Conservation (phyloP, 2,329 filamentous ascomycete species). For the Saccharata proteae region DNA sequence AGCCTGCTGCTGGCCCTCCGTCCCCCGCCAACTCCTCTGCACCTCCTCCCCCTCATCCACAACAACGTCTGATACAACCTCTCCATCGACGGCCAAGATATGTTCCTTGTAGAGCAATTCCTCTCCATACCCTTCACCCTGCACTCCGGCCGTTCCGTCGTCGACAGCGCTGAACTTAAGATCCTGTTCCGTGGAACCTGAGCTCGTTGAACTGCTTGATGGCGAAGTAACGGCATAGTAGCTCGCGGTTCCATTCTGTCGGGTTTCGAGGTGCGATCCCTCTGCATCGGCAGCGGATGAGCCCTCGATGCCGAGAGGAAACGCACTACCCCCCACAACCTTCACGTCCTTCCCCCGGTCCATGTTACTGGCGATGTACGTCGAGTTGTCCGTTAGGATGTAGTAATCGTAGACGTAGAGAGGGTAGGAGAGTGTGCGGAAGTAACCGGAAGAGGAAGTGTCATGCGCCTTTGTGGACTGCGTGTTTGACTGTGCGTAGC, state of each 20-base stretch:
- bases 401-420: conserved; percentile 45
- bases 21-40: too few species aligned
- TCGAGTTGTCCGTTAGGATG: conserved; percentile 24
- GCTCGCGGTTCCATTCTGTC: conserved; percentile 44
- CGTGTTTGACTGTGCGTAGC: conserved; percentile 41
- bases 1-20: too few species aligned
- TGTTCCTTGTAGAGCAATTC: conserved; percentile 12
- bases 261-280: conserved; percentile 16
- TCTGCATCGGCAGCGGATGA: conserved; percentile 31
- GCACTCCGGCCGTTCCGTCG: conserved; percentile 10
- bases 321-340: conserved; percentile 35
- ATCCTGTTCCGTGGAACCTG: conserved; percentile 44
- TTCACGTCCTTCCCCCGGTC: conserved; percentile 37
- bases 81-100: too few species aligned
- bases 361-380: conserved; percentile 36
- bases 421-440: conserved; percentile 45
- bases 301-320: conserved; percentile 49
- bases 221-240: conserved; percentile 40
- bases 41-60: too few species aligned
- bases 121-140: conserved; percentile 6
- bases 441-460: conserved; percentile 23
- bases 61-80: too few species aligned
- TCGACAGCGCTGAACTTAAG: conserved; percentile 42
- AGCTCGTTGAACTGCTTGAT: conserved; percentile 32
- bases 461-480: conserved; percentile 41